Percentiles rank a stretch among this genome's conserved stretches.
Evolutionary conservation across 2,329 filamentous ascomycete species (phyloP).

Genomic region (Aspergillus phoenicis): DNA sequence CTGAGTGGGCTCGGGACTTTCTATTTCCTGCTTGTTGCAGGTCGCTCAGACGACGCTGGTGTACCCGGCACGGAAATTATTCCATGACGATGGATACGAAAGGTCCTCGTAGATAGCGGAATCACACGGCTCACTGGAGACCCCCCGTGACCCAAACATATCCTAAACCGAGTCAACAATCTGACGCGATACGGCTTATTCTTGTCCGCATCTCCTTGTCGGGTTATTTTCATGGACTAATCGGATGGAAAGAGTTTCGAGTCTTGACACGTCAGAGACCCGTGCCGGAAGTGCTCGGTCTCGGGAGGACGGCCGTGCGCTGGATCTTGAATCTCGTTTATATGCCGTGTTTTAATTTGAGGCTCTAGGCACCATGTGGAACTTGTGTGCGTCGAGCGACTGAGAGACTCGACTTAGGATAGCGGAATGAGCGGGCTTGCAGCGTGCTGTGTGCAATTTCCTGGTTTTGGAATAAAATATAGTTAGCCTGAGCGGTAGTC

Average conservation of each 20-base stretch:
- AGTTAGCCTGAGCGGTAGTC: no score
- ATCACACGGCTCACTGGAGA: neutral
- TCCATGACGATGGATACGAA: neutral
- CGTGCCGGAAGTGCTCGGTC: slow-evolving; percentile 1
- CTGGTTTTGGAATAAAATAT: neutral
- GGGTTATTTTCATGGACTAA: neutral
- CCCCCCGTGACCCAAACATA: neutral
- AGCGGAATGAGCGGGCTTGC: neutral
- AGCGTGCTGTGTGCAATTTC: neutral
- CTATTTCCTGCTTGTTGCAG: neutral
- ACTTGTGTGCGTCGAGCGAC: neutral
- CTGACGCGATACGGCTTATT: neutral
- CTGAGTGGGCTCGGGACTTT: neutral
- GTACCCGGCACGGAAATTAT: neutral
- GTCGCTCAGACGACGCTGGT: neutral
- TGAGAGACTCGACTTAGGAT: neutral
- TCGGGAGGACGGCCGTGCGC: slow-evolving; percentile 1
- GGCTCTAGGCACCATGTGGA: slow-evolving; percentile 4
- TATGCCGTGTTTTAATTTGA: slow-evolving; percentile 1
- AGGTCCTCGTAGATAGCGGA: neutral
- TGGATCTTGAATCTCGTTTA: slow-evolving; percentile 1
- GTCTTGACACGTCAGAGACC: slow-evolving; percentile 3
- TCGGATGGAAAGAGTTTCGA: neutral
- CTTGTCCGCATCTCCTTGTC: neutral
- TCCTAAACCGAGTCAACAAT: neutral